A percentile compares a stretch with the other conserved stretches of the same genome.
Conservation (phyloP, 2,329 filamentous ascomycete genomes). For the Neodidymelliopsis sp. region DNA sequence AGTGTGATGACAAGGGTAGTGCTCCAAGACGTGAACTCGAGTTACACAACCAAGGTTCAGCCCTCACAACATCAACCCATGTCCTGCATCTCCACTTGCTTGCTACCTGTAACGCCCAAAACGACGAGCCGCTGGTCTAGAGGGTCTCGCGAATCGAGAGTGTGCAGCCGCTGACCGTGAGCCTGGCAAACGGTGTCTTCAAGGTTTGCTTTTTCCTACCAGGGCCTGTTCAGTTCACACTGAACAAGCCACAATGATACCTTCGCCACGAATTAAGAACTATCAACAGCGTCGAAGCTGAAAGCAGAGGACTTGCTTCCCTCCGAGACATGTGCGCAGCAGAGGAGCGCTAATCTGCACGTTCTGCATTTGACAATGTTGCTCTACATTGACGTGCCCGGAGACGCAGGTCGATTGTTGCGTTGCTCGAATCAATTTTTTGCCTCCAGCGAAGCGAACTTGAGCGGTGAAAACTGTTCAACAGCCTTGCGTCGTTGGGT, state of each 20-base stretch:
- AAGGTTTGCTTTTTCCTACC: conserved; percentile 27
- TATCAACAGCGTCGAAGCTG: conserved; percentile 21
- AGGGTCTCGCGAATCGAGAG: conserved; percentile 24
- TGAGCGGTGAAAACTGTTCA: conserved; percentile 27
- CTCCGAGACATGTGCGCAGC: conserved; percentile 15
- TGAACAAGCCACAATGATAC: conserved; percentile 35
- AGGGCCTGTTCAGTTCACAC: conserved; percentile 1
- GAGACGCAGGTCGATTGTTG: conserved; percentile 15
- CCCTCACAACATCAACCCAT: conserved; percentile 5
- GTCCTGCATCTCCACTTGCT: conserved; percentile 12
- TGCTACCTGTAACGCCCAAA: conserved; percentile 24
- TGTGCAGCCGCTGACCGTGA: conserved; percentile 32
- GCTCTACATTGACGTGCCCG: conserved; percentile 30
- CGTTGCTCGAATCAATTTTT: conserved; percentile 25
- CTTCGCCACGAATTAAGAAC: conserved; percentile 28
- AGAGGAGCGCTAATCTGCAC: conserved; percentile 26
- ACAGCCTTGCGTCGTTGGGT: conserved; percentile 25
- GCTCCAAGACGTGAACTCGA: conserved; percentile 2
- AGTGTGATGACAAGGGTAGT: conserved; percentile 2
- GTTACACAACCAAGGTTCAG: conserved; percentile 15
- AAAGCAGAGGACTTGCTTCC: conserved; percentile 18
- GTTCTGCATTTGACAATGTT: conserved; percentile 34
- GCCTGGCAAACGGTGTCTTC: conserved; percentile 32
- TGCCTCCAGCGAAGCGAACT: conserved; percentile 23
- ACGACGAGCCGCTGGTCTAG: conserved; percentile 23